Evolutionary conservation across 108 stramenopile genomes (phyloP).

Genomic region (Mayamaea pseudoterrestris): DNA sequence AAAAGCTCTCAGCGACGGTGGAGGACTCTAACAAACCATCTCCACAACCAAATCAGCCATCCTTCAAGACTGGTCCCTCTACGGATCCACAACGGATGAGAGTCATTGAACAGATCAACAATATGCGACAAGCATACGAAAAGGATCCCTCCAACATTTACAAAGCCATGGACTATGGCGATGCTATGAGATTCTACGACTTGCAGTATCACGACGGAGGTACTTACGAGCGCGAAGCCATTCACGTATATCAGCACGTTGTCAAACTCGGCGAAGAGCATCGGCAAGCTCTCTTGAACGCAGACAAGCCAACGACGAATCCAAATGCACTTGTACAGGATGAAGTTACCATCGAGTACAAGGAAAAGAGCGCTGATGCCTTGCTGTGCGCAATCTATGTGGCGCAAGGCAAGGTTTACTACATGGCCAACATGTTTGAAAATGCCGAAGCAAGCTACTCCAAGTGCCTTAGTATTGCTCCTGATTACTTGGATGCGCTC

Average conservation of each 20-base stretch:
- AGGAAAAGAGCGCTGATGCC: slow-evolving; percentile 45
- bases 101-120: not conserved
- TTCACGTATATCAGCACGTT: slow-evolving; percentile 34
- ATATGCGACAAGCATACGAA: slow-evolving; percentile 1
- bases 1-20: not conserved
- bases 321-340: slow-evolving; percentile 16
- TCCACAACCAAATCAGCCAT: not conserved
- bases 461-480: slow-evolving; percentile 36
- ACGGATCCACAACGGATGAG: slow-evolving; percentile 1
- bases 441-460: slow-evolving; percentile 46
- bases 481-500: slow-evolving; percentile 51
- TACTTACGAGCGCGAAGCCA: slow-evolving; percentile 47
- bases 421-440: slow-evolving; percentile 83
- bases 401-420: slow-evolving; percentile 46
- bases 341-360: slow-evolving; percentile 42
- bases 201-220: slow-evolving; percentile 68
- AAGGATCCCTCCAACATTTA: slow-evolving; percentile 13
- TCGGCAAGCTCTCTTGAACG: slow-evolving; percentile 9
- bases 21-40: not conserved
- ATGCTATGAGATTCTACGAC: slow-evolving; percentile 49
- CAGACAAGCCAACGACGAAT: slow-evolving; percentile 10
- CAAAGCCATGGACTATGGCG: slow-evolving; percentile 38
- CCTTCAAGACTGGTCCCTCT: not conserved
- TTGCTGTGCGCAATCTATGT: slow-evolving; percentile 40
- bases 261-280: slow-evolving; percentile 18